Evolutionary conservation across 768 basidiomycete species (phyloP).

Genomic region (Hirschioporus abietinus): DNA sequence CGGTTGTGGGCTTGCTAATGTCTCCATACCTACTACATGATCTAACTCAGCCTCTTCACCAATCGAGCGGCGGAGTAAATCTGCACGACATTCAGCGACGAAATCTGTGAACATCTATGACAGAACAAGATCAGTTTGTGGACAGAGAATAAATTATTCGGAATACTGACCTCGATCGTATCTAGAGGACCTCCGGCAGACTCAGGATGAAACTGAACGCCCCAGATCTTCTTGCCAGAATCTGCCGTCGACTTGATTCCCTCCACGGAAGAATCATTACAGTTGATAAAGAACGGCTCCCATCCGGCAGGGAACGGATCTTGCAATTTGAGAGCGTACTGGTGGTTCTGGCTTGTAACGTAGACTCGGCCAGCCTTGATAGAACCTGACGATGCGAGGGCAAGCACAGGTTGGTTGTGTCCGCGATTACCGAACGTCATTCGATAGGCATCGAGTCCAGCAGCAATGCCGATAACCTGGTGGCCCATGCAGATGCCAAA

Average conservation of each 20-base stretch:
- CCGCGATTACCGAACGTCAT: conserved; percentile 99
- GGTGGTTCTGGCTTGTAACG: conserved; percentile 97
- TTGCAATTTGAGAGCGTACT: conserved; percentile 90
- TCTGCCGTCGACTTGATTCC: conserved; percentile 93
- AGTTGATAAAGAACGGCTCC: conserved; percentile 99
- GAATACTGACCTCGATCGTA: conserved; percentile 77
- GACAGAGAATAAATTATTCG: conserved; percentile 1
- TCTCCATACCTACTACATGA: conserved; percentile 3
- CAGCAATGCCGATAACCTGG: conserved; percentile 96
- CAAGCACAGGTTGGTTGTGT: conserved; percentile 97
- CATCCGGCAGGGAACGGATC: conserved; percentile 96
- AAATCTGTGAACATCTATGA: conserved; percentile 92
- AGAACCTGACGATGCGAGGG: conserved; percentile 87
- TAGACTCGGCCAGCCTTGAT: conserved; percentile 96
- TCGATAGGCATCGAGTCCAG: conserved; percentile 91
- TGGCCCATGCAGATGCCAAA: conserved; percentile 99
- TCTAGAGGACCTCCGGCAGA: conserved; percentile 97
- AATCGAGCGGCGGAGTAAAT: conserved; percentile 33
- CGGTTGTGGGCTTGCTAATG: conserved; percentile 1
- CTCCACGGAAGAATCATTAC: conserved; percentile 97
- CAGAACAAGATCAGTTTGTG: conserved; percentile 3
- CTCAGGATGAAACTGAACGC: conserved; percentile 99
- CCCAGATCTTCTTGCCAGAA: conserved; percentile 91
- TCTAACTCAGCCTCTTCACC: background rate
- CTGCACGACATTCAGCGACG: conserved; percentile 68